A percentile compares a stretch with the other conserved stretches of the same genome.
Conservation (phyloP, 768 basidiomycete genomes). For the Rhizopogon salebrosus region DNA sequence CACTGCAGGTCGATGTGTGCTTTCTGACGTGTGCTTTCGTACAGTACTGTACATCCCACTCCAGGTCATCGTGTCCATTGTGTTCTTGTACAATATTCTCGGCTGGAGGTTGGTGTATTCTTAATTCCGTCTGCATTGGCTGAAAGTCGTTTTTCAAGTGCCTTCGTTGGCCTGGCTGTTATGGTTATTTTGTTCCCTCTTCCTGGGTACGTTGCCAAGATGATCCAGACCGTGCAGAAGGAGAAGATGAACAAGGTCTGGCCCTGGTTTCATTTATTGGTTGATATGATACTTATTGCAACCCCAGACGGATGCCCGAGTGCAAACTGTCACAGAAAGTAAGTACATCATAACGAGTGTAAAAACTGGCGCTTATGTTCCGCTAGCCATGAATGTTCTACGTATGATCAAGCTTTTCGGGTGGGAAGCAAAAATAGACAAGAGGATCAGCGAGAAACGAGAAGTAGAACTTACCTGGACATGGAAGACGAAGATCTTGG, state of each 20-base stretch:
- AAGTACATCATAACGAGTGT: conserved; percentile 13
- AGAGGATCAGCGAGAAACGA: conserved; percentile 49
- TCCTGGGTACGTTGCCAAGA: conserved; percentile 50
- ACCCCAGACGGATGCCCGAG: conserved; percentile 48
- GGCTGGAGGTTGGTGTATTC: conserved; percentile 31
- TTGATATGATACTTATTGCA: not conserved
- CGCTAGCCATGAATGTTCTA: conserved; percentile 46
- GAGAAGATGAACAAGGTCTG: conserved; percentile 41
- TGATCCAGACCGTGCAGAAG: conserved; percentile 43
- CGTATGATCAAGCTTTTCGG: conserved; percentile 73
- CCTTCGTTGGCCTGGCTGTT: conserved; percentile 52
- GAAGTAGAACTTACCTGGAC: conserved; percentile 55
- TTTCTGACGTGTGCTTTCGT: not conserved
- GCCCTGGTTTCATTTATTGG: not conserved
- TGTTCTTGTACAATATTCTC: conserved; percentile 43
- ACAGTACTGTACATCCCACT: conserved; percentile 8
- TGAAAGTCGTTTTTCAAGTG: conserved; percentile 7
- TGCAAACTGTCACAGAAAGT: conserved; percentile 61
- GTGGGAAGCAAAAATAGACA: conserved; percentile 54
- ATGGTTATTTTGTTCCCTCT: conserved; percentile 52
- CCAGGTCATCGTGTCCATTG: conserved; percentile 25
- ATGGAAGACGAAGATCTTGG: conserved; percentile 47
- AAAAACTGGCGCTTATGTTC: not conserved
- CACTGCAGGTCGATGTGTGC: not conserved
- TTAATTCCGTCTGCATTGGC: not conserved